phyloP scores from a whole-genome alignment of 495 filamentous ascomycete genomes.

The Daldinia concentrica region DNA sequence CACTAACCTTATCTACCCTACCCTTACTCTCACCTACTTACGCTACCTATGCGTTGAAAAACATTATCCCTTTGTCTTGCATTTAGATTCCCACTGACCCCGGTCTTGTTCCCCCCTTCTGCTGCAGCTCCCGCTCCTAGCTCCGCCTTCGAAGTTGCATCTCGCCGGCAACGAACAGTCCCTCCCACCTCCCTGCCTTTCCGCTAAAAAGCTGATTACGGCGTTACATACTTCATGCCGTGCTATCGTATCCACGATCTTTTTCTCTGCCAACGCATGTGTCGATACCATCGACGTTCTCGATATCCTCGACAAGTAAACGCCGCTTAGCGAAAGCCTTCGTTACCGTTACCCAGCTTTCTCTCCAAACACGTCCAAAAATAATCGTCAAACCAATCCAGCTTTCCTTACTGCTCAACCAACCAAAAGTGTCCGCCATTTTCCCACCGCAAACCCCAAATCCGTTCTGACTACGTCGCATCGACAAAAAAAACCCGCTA shows the following conservation, averaged over 20 bases:
- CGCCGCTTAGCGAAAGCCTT: conserved; percentile 15
- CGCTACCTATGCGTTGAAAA: conserved; percentile 9
- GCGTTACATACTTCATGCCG: conserved; percentile 43
- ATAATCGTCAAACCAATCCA: conserved; percentile 28
- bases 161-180: conserved; percentile 36
- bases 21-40: not conserved
- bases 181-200: conserved; percentile 25
- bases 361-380: conserved; percentile 11
- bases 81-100: conserved; percentile 27
- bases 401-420: not conserved
- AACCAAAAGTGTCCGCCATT: conserved; percentile 13
- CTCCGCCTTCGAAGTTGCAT: conserved; percentile 36
- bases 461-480: conserved; percentile 35
- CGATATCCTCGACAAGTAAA: conserved; percentile 33
- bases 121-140: conserved; percentile 38
- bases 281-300: conserved; percentile 31
- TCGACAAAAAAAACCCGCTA: conserved; percentile 38
- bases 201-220: conserved; percentile 31
- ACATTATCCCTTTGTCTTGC: conserved; percentile 40
- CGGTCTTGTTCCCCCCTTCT: conserved; percentile 31
- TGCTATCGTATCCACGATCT: conserved; percentile 38
- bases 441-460: conserved; percentile 18
- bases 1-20: conserved; percentile 2
- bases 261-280: conserved; percentile 31
- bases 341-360: not conserved